Conservation (phyloP, 179 eudicot genomes). For the Spinacia oleracea region DNA sequence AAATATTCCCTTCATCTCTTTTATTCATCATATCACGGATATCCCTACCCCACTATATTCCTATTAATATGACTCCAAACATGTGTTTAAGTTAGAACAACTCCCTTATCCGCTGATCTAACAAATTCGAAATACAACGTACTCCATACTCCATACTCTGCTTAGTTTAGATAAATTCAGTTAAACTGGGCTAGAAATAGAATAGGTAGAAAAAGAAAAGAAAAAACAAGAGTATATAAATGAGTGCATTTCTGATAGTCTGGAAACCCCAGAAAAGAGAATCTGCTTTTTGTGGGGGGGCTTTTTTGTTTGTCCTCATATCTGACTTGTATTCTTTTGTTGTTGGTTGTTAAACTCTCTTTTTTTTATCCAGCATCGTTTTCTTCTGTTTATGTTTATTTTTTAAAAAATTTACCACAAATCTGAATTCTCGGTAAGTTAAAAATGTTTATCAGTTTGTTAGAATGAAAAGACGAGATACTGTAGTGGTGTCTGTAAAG, state of each 20-base stretch:
- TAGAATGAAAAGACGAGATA: conserved; percentile 22
- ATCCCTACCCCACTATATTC: too few species aligned
- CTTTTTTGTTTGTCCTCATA: conserved; percentile 11
- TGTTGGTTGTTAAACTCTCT: neutral
- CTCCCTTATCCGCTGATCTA: too few species aligned
- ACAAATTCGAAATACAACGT: too few species aligned
- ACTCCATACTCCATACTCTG: too few species aligned
- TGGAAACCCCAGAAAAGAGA: conserved; percentile 23
- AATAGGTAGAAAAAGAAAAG: neutral
- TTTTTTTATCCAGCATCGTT: conserved; percentile 15
- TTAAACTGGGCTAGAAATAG: too few species aligned
- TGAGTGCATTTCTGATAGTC: conserved; percentile 15
- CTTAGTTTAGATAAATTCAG: too few species aligned
- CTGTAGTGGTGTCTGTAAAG: conserved; percentile 15
- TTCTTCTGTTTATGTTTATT: neutral
- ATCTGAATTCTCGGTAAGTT: conserved; percentile 10
- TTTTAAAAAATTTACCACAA: neutral
- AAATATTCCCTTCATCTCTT: neutral
- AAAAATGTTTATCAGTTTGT: neutral
- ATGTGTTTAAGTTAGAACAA: too few species aligned
- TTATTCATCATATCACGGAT: neutral
- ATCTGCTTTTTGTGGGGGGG: conserved; percentile 29
- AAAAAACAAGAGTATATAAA: neutral
- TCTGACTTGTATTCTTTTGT: conserved; percentile 8
- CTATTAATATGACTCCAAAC: neutral